Percentiles rank a stretch among this genome's conserved stretches.
These are phyloP conservation scores for Phytophthora pistaciae DNA, from an alignment of 352 stramenopile genomes.

Conservation along the genomic window DNA sequence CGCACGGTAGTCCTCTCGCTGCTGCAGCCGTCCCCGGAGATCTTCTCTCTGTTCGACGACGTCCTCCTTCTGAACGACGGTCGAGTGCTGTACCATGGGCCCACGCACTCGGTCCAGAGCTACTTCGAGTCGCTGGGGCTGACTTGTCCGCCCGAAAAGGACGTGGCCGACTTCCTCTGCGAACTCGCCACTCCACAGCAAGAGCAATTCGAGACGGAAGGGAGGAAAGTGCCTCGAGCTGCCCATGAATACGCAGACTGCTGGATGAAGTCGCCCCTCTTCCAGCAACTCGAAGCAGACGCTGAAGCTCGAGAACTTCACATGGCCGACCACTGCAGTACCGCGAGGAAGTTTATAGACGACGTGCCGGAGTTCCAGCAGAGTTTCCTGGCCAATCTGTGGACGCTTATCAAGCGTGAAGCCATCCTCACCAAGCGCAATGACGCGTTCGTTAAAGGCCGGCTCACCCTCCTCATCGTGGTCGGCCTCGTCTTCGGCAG, in stretches of 20 bases:
- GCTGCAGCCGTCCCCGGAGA: conserved; percentile 85
- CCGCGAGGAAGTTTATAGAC: conserved; percentile 24
- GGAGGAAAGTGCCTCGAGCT: neutral
- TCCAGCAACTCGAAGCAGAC: conserved; percentile 37
- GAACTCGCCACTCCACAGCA: conserved; percentile 26
- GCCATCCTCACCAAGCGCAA: conserved; percentile 67
- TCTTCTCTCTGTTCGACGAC: conserved; percentile 85
- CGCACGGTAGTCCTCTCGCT: conserved; percentile 59
- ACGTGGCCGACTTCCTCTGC: conserved; percentile 47
- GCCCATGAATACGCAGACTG: conserved; percentile 47
- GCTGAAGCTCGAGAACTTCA: conserved; percentile 27
- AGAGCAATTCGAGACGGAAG: neutral
- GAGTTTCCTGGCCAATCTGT: conserved; percentile 39
- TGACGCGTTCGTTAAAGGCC: conserved; percentile 53
- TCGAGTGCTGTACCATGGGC: conserved; percentile 41
- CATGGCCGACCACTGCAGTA: conserved; percentile 26
- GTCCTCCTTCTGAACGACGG: conserved; percentile 73
- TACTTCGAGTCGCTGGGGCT: conserved; percentile 83
- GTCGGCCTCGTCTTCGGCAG: conserved; percentile 23
- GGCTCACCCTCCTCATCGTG: conserved; percentile 46
- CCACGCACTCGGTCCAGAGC: conserved; percentile 37
- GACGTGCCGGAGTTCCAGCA: conserved; percentile 48
- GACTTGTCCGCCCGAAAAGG: conserved; percentile 32
- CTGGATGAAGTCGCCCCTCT: conserved; percentile 43
- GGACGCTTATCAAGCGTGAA: conserved; percentile 58